Evolutionary conservation across 306 rosid genomes (phyloP), one percentile per base, ranked within the genome.

Genomic region (Prunus mume): DNA sequence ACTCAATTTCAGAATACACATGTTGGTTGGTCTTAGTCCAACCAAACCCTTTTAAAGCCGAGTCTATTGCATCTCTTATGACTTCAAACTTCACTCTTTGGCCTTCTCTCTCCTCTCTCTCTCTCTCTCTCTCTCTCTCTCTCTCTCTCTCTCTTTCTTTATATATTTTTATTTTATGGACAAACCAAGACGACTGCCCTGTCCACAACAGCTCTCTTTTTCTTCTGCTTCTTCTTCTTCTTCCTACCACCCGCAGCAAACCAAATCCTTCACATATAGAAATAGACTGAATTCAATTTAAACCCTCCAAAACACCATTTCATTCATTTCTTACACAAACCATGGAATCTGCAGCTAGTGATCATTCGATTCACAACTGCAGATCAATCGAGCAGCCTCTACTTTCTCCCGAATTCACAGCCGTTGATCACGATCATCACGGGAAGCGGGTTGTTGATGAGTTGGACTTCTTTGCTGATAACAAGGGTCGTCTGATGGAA

Each of bases 41-140:
- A 87, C 88, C 72, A 84, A 87, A 74, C 87, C 86, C 86, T 72
- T 84, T 87, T 82, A 64, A 72, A 80, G 91, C 90, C 87, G 91
- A 82, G 86, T 90, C 85, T 83, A 69, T 82, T 82, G 91, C 89
- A 63, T 73, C 84, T 78, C 76, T 51, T 71, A 24, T 52, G 84
- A 80, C 85, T 84, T 72, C 65, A 74, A 76, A 75, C 65, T 63
- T 71, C 75, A 54, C 74, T 65, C 73, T 12, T 38, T 38, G 43
- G 43, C 43, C 43, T 38, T 32, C 73, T 49, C 24, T 25, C 65
- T 71, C 82, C 73, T 81, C 68, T 55, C 41, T 27, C 34, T 12
- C 27, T 38, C 73, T 49, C 24, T 25, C 66, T 71, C 80, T 25
- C 76, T 81, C 68, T 55, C 41, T 27, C 34, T 12, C 27, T 27